Conservation (phyloP, 2,329 filamentous ascomycete species). For the Nothopassalora personata region DNA sequence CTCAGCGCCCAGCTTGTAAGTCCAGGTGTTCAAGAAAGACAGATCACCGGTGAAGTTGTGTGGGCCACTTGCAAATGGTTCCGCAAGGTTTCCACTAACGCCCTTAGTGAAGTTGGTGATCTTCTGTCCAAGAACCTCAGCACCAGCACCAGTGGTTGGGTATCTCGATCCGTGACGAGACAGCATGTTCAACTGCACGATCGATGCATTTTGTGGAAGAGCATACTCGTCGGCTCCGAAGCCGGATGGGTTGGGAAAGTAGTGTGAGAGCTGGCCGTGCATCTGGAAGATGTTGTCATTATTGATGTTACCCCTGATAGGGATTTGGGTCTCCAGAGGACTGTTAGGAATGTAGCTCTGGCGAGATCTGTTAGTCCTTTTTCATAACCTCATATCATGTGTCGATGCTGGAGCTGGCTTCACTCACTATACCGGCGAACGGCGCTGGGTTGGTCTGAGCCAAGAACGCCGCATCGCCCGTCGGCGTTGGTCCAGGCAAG, state of each 20-base stretch:
- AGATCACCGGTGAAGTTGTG: constrained; percentile 54
- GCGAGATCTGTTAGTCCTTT: neutral
- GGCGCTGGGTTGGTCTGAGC: constrained; percentile 65
- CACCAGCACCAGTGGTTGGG: constrained; percentile 57
- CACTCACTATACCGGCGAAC: constrained; percentile 45
- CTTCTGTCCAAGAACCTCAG: constrained; percentile 52
- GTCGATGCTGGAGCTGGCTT: too few relatives aligned
- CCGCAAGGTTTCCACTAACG: constrained; percentile 4
- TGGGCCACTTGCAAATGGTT: constrained; percentile 1
- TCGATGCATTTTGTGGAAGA: constrained; percentile 60
- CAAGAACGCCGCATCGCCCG: constrained; percentile 63
- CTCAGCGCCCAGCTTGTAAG: constrained; percentile 62
- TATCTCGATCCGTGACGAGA: constrained; percentile 70
- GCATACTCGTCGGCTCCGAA: constrained; percentile 71
- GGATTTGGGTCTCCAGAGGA: constrained; percentile 65
- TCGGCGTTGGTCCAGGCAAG: constrained; percentile 58
- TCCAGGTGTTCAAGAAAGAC: constrained; percentile 64
- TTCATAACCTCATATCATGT: too few relatives aligned
- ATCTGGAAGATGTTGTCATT: constrained; percentile 65
- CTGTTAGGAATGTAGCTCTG: constrained; percentile 60
- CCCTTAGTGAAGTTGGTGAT: constrained; percentile 49
- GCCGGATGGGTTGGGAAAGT: constrained; percentile 61
- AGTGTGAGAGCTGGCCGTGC: constrained; percentile 65
- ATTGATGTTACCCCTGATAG: constrained; percentile 53
- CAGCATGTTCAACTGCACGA: constrained; percentile 66